These are phyloP conservation scores for Dissophora globulifera DNA, from an alignment of 192 early-diverging fungal species.

Conservation along the genomic window DNA sequence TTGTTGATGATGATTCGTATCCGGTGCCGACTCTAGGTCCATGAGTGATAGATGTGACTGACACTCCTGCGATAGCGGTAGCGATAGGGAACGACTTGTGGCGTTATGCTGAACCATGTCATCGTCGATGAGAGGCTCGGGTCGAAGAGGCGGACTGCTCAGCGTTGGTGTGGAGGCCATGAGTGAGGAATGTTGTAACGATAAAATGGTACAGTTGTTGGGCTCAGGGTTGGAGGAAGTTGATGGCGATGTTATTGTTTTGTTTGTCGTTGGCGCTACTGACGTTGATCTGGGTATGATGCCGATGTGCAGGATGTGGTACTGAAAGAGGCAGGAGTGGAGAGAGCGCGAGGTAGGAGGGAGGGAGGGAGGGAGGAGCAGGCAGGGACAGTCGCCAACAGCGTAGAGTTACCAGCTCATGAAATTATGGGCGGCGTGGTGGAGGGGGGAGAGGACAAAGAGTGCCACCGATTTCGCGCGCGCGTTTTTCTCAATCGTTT, in stretches of 20 bases:
- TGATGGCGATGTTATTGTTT: no score
- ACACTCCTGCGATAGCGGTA: constrained; percentile 34
- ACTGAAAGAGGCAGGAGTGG: neutral
- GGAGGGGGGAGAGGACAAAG: no score
- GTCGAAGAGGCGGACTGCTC: constrained; percentile 8
- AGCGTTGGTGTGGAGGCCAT: constrained; percentile 9
- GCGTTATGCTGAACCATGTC: constrained; percentile 14
- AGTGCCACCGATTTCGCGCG: no score
- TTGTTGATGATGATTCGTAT: neutral
- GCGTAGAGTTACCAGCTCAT: no score
- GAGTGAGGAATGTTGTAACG: neutral
- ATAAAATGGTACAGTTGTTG: no score
- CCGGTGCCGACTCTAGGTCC: neutral
- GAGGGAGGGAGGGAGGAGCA: neutral
- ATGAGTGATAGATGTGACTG: neutral
- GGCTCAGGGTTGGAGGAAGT: no score
- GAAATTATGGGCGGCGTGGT: no score
- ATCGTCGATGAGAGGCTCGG: constrained; percentile 20
- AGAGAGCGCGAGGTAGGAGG: neutral
- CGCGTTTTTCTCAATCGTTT: no score
- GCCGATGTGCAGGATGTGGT: neutral
- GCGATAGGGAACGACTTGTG: constrained; percentile 18
- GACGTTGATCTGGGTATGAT: no score
- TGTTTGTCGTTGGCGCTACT: no score
- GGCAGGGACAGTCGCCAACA: no score